phyloP scores from a whole-genome alignment of 805 yeast genomes.

The Ogataea allantospora region DNA sequence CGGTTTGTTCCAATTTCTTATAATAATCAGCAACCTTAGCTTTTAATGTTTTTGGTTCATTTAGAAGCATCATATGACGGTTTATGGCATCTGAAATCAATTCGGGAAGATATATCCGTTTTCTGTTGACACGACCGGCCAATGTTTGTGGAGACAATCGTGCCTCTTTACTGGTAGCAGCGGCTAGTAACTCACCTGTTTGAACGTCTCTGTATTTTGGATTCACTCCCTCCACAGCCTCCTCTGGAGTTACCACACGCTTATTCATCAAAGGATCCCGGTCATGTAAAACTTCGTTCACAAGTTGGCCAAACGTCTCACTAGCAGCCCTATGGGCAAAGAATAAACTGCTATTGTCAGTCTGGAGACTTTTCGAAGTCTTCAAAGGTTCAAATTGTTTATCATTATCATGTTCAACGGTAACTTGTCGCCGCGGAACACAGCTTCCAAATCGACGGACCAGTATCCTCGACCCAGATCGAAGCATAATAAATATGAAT shows the following conservation, averaged over 20 bases:
- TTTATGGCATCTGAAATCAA: slow-evolving; percentile 57
- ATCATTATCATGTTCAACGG: slow-evolving; percentile 29
- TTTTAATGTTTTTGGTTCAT: slow-evolving; percentile 63
- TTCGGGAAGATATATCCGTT: slow-evolving; percentile 54
- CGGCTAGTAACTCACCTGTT: slow-evolving; percentile 35
- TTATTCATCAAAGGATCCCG: slow-evolving; percentile 31
- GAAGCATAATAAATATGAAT: slow-evolving; percentile 2
- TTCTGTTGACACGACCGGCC: slow-evolving; percentile 51
- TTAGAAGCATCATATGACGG: slow-evolving; percentile 58
- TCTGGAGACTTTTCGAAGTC: slow-evolving; percentile 21
- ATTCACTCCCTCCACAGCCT: slow-evolving; percentile 32
- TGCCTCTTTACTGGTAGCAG: slow-evolving; percentile 47
- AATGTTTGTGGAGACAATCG: slow-evolving; percentile 59
- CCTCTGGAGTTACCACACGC: slow-evolving; percentile 39
- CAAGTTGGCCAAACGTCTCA: slow-evolving; percentile 44
- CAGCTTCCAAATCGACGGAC: slow-evolving; percentile 1
- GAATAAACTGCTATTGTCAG: slow-evolving; percentile 27
- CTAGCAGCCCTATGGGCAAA: slow-evolving; percentile 39
- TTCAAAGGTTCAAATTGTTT: slow-evolving; percentile 15
- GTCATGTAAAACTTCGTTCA: slow-evolving; percentile 37
- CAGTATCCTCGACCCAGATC: slow-evolving; percentile 1
- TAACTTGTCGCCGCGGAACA: slow-evolving; percentile 10
- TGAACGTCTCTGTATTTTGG: slow-evolving; percentile 33
- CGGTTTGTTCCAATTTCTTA: slow-evolving; percentile 45
- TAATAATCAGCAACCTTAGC: slow-evolving; percentile 46